Percentiles rank a stretch among this genome's conserved stretches.
These are phyloP conservation scores for Dothistroma pini DNA, from an alignment of 2,329 filamentous ascomycete genomes.

Conservation along the genomic window DNA sequence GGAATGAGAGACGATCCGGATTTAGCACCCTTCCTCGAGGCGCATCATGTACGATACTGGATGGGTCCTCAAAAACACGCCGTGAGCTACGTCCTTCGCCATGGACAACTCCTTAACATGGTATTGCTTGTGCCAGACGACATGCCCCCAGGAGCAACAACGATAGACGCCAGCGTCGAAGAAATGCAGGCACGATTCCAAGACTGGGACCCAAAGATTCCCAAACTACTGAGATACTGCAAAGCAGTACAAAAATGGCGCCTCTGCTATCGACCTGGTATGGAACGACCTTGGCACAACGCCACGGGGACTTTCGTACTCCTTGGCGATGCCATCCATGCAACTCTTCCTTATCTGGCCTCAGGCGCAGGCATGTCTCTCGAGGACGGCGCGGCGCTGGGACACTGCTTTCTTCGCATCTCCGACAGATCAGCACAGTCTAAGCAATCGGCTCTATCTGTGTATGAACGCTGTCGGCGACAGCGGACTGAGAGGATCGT, in stretches of 20 bases:
- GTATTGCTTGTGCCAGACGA: slow-evolving; percentile 51
- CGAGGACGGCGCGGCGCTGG: slow-evolving; percentile 58
- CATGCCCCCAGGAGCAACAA: slow-evolving; percentile 45
- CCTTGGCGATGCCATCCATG: slow-evolving; percentile 62
- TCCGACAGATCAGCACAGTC: background rate
- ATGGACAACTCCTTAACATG: slow-evolving; percentile 50
- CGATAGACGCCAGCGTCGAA: slow-evolving; percentile 49
- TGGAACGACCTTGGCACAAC: slow-evolving; percentile 55
- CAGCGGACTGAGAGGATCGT: slow-evolving; percentile 59
- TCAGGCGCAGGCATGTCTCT: slow-evolving; percentile 58
- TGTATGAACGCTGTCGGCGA: slow-evolving; percentile 58
- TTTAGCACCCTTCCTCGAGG: slow-evolving; percentile 43
- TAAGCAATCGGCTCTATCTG: slow-evolving; percentile 27
- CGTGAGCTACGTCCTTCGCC: slow-evolving; percentile 51
- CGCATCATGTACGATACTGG: slow-evolving; percentile 53
- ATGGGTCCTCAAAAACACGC: slow-evolving; percentile 51
- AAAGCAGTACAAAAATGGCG: slow-evolving; percentile 60
- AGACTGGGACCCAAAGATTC: slow-evolving; percentile 49
- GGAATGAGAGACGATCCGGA: slow-evolving; percentile 48
- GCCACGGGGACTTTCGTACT: slow-evolving; percentile 55
- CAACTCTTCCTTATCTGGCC: slow-evolving; percentile 61
- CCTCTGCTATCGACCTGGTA: slow-evolving; percentile 53
- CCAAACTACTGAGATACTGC: slow-evolving; percentile 56
- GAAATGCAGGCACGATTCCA: slow-evolving; percentile 54
- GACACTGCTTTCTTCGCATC: slow-evolving; percentile 27